Evolutionary conservation across 2,329 filamentous ascomycete genomes (phyloP), one percentile per base, ranked within the genome.

Genomic region (Hymenoscyphus albidus): DNA sequence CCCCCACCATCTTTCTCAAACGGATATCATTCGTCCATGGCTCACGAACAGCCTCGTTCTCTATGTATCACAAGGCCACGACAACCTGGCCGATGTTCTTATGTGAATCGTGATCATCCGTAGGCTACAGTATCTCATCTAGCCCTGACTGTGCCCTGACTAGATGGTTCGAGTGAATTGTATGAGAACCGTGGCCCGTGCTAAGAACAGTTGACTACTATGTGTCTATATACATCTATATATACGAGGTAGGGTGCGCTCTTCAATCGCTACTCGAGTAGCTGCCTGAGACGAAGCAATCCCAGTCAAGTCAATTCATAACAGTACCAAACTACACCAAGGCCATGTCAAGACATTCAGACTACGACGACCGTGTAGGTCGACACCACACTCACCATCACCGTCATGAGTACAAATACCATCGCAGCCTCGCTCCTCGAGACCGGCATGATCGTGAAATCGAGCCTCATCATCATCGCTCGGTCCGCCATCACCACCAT

Each of bases 41-140:
- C 31, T 22, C 12, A 27, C 38, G 35, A 42, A 42, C 18, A 16
- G 9, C 18, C 27, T 31, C 27, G 35, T 32, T 27, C 31, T 22
- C 18, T 10, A 59, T 27, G 39, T 48, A 51, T 61, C 59, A 61
- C 42, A 54, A 18, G 59, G 59, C 18, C 40, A 22, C n/a, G 9
- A 31, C 6, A 48, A 42, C 31, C 42, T 61, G 59, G 55, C 59
- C 59, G 42, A 61, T 39, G 16, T 48, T 32, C 31, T 38, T 61
- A 35, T 54, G 14, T 48, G 14, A 61, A 32, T 38, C 38, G 22
- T 61, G 22, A 61, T 54, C 59, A 54, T 51, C 31, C 32, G 6
- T 48, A 38, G 35, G 18, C 14, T 14, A 6, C 32, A 42, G 3
- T 16, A 38, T 10, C 14, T 59, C 9, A 16, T 22, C 14, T 3